Conservation (phyloP, 139 green algal genomes). For the Dunaliella sp. region DNA sequence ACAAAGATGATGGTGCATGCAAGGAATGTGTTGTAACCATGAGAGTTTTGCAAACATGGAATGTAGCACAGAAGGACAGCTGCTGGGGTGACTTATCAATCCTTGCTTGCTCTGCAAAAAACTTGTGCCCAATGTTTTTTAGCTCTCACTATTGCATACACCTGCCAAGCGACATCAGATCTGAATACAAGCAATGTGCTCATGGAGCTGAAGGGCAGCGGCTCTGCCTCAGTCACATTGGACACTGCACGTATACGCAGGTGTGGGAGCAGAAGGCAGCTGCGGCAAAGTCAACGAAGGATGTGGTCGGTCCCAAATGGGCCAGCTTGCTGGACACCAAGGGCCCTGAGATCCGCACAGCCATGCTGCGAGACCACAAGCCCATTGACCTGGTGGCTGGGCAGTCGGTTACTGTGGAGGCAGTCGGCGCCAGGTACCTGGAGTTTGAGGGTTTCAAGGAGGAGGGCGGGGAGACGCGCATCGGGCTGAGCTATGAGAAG, state of each 20-base stretch:
- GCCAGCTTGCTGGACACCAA: slow-evolving; percentile 61
- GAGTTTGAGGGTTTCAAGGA: slow-evolving; percentile 47
- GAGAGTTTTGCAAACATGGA: no score
- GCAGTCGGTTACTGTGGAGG: slow-evolving; percentile 58
- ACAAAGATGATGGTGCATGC: no score
- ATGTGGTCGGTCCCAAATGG: slow-evolving; percentile 15
- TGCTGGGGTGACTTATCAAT: no score
- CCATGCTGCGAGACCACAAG: slow-evolving; percentile 54
- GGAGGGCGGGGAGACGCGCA: slow-evolving; percentile 46
- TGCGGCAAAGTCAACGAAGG: slow-evolving; percentile 1
- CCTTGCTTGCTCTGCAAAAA: no score
- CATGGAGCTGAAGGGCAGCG: no score
- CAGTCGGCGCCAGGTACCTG: slow-evolving; percentile 55
- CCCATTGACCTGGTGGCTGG: slow-evolving; percentile 44
- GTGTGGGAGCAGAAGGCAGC: slow-evolving; percentile 32
- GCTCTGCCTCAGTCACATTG: no score
- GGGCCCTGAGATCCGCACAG: slow-evolving; percentile 62
- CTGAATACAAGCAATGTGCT: background rate
- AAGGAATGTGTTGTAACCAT: no score
- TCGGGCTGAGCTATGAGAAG: slow-evolving; percentile 61
- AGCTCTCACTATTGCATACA: no score
- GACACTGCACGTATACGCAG: no score
- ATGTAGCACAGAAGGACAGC: no score
- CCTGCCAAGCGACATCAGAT: no score
- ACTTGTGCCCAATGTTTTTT: no score